A percentile compares a stretch with the other conserved stretches of the same genome.
phyloP scores from a whole-genome alignment of 768 basidiomycete genomes.

The Cyclocybe cylindracea region DNA sequence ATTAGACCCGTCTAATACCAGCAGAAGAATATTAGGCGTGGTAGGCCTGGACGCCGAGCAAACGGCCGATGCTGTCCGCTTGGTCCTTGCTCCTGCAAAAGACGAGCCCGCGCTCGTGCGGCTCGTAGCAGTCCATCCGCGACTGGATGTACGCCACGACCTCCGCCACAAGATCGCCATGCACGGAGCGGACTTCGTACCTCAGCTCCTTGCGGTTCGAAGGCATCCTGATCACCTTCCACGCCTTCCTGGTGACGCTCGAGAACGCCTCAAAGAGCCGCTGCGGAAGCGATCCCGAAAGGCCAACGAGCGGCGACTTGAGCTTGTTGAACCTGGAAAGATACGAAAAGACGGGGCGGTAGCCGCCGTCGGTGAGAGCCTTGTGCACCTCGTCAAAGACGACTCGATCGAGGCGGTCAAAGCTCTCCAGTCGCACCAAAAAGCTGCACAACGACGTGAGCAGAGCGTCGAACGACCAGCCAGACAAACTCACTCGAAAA shows the following conservation, averaged over 20 bases:
- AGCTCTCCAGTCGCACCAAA: neutral
- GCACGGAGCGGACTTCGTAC: neutral
- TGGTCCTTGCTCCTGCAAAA: too few relatives aligned
- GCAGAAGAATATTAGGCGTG: too few relatives aligned
- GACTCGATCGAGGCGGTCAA: neutral
- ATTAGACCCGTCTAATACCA: too few relatives aligned
- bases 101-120: conserved; percentile 1
- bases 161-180: neutral
- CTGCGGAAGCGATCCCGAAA: conserved; percentile 2
- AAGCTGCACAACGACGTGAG: conserved; percentile 4
- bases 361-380: conserved; percentile 6
- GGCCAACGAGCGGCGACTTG: neutral
- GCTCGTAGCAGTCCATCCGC: neutral
- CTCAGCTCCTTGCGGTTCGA: neutral
- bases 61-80: too few relatives aligned
- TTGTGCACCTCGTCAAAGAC: conserved; percentile 18
- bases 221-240: conserved; percentile 5
- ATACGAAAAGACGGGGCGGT: neutral
- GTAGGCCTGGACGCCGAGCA: too few relatives aligned
- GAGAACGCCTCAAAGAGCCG: neutral
- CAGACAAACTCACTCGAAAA: too few relatives aligned
- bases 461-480: neutral
- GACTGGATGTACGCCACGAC: neutral
- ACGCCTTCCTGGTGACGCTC: neutral
- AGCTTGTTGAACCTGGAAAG: conserved; percentile 2